These are phyloP conservation scores for Populus hybrid DNA, from an alignment of 441 rosid genomes.

Conservation along the genomic window DNA sequence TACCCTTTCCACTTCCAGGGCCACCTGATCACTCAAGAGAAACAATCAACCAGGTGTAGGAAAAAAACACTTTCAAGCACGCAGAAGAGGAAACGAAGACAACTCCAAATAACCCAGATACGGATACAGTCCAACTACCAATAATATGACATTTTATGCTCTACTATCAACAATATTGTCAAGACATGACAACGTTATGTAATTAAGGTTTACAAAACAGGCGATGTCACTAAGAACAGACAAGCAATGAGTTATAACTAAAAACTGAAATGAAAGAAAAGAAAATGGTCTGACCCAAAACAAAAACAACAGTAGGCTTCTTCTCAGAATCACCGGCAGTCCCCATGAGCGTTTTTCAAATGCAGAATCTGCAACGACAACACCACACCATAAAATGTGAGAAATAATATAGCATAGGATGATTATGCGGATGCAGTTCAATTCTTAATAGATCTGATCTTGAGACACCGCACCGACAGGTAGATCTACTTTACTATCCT, in stretches of 20 bases:
- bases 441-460: neutral
- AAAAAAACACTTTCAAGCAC: neutral
- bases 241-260: too few relatives aligned
- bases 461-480: neutral
- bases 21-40: slow-evolving; percentile 54
- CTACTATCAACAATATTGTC: neutral
- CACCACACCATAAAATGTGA: neutral
- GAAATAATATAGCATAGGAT: neutral
- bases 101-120: neutral
- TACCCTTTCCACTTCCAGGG: slow-evolving; percentile 94
- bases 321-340: slow-evolving; percentile 28
- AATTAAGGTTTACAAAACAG: neutral
- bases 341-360: neutral
- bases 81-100: neutral
- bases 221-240: too few relatives aligned
- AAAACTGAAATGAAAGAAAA: neutral
- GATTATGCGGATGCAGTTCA: neutral
- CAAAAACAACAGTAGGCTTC: slow-evolving; percentile 80
- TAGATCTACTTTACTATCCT: too few relatives aligned
- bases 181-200: neutral
- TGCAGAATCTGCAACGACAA: neutral
- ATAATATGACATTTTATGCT: neutral
- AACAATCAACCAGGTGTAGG: neutral
- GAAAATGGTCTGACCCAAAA: slow-evolving; percentile 53
- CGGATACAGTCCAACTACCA: neutral